phyloP scores from a whole-genome alignment of 352 stramenopile genomes.

The Phytophthora chlamydospora region DNA sequence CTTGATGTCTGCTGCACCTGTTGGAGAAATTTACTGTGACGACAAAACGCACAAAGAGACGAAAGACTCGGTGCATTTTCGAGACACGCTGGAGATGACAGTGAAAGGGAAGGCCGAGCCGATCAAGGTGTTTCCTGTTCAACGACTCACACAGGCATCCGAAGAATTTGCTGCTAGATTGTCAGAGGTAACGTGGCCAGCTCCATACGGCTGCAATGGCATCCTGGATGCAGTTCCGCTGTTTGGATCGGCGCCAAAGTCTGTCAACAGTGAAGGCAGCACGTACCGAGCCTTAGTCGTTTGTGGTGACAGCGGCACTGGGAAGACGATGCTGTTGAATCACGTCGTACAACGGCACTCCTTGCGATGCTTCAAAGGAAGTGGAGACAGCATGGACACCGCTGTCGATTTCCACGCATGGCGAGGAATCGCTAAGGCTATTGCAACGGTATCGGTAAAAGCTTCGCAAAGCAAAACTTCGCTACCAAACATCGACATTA shows the following conservation, averaged over 20 bases:
- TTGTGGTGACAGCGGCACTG: conserved; percentile 62
- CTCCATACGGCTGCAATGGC: conserved; percentile 56
- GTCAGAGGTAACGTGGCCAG: conserved; percentile 16
- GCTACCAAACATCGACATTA: conserved; percentile 16
- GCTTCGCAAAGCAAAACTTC: conserved; percentile 16
- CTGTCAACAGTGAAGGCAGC: conserved; percentile 12
- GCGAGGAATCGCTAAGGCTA: conserved; percentile 42
- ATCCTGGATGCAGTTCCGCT: conserved; percentile 56
- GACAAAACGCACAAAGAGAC: conserved; percentile 65
- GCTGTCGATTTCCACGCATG: conserved; percentile 66
- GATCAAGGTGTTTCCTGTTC: conserved; percentile 58
- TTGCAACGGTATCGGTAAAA: conserved; percentile 22
- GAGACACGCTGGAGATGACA: conserved; percentile 44
- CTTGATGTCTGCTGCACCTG: conserved; percentile 68
- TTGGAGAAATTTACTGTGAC: conserved; percentile 79
- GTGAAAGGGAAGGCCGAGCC: conserved; percentile 69
- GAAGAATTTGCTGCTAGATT: conserved; percentile 2
- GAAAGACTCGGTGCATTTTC: conserved; percentile 62
- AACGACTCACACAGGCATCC: conserved; percentile 14
- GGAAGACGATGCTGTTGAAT: conserved; percentile 71
- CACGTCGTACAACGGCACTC: conserved; percentile 60
- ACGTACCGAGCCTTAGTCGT: conserved; percentile 57
- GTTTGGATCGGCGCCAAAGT: conserved; percentile 39
- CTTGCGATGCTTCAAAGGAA: conserved; percentile 58
- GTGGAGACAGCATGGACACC: conserved; percentile 61